A percentile compares a stretch with the other conserved stretches of the same genome.
phyloP scores from a whole-genome alignment of 1,284 basidiomycete species.

The Marasmius tenuissimus region DNA sequence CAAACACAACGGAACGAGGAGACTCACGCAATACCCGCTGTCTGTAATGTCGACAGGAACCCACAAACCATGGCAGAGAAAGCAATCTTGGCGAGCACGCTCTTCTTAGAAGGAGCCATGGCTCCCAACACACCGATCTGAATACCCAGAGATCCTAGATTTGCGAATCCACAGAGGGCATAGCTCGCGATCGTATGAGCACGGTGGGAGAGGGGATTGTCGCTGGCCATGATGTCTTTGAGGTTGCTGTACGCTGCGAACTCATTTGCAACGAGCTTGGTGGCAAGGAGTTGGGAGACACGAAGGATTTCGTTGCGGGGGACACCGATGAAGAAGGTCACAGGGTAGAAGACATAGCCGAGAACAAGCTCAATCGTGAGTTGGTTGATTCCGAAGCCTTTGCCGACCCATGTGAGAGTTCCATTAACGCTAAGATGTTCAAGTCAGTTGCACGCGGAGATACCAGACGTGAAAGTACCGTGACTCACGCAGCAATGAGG shows the following conservation, averaged over 20 bases:
- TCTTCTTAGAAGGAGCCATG: constrained; percentile 76
- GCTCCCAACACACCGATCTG: constrained; percentile 88
- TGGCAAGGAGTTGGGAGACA: constrained; percentile 80
- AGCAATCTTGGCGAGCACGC: constrained; percentile 71
- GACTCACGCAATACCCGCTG: constrained; percentile 69
- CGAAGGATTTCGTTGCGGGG: constrained; percentile 71
- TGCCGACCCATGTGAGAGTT: constrained; percentile 86
- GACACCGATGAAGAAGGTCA: constrained; percentile 83
- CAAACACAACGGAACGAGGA: neutral
- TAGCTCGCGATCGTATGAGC: constrained; percentile 81
- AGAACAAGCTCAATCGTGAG: constrained; percentile 85
- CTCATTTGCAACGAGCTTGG: constrained; percentile 87
- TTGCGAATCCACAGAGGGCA: constrained; percentile 89
- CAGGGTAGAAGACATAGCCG: constrained; percentile 85
- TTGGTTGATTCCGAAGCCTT: constrained; percentile 79
- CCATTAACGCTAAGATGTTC: constrained; percentile 62
- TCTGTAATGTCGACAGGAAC: constrained; percentile 74
- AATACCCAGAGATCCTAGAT: constrained; percentile 84
- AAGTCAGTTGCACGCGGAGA: neutral
- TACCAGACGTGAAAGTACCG: neutral
- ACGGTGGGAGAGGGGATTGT: constrained; percentile 63
- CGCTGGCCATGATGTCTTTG: constrained; percentile 47
- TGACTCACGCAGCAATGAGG: constrained; percentile 64
- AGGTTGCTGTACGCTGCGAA: constrained; percentile 79
- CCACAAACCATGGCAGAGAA: constrained; percentile 80